Evolutionary conservation across 192 early-diverging fungal genomes (phyloP).

Genomic region (Backusella macrospora): DNA sequence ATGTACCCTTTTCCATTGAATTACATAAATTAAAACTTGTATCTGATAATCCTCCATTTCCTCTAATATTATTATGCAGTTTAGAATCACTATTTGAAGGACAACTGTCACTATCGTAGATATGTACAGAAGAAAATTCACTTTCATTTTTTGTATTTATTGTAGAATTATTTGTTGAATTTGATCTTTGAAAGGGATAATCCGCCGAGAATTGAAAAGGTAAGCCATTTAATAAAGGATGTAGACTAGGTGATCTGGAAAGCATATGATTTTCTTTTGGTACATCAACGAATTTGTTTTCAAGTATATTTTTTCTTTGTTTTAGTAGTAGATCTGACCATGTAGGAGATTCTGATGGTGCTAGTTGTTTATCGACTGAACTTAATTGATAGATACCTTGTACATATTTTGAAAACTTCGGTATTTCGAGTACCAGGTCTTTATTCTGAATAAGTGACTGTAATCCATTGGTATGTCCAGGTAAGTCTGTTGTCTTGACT

Average conservation of each 20-base stretch:
- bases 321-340: constrained; percentile 39
- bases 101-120: background rate
- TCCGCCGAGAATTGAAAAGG: constrained; percentile 3
- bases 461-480: constrained; percentile 79
- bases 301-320: background rate
- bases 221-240: constrained; percentile 27
- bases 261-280: constrained; percentile 41
- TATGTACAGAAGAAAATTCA: background rate
- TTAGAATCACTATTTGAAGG: background rate
- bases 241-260: constrained; percentile 21
- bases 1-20: background rate
- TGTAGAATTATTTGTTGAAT: background rate
- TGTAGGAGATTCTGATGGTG: background rate
- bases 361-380: background rate
- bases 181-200: constrained; percentile 13
- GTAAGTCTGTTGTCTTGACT: constrained; percentile 79
- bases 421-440: constrained; percentile 75
- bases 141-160: background rate
- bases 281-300: constrained; percentile 70
- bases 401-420: constrained; percentile 86
- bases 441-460: constrained; percentile 63
- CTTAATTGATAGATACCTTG: constrained; percentile 52
- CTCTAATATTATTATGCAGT: background rate
- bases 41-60: background rate
- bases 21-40: background rate